Evolutionary conservation across 768 basidiomycete species (phyloP).

Genomic region (Pleurotus eryngii): DNA sequence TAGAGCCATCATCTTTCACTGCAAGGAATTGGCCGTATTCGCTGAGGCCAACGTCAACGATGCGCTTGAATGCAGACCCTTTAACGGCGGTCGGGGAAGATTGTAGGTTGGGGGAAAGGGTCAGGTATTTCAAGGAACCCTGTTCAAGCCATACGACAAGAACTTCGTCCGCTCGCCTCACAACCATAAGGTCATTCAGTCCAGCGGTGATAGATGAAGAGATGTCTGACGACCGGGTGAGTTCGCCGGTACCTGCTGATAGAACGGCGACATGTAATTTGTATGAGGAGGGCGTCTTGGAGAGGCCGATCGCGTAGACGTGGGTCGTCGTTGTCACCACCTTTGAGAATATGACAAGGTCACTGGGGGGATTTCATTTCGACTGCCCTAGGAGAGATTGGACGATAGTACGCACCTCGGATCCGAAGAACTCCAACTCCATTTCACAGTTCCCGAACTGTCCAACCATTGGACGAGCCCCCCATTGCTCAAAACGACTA

Average conservation of each 20-base stretch:
- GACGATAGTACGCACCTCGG: constrained; percentile 46
- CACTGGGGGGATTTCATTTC: constrained; percentile 34
- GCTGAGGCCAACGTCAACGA: constrained; percentile 63
- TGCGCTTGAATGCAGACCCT: constrained; percentile 40
- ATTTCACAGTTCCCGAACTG: constrained; percentile 50
- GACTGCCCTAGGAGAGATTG: too few species aligned
- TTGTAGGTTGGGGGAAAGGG: constrained; percentile 49
- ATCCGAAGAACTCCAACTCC: constrained; percentile 74
- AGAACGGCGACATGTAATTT: constrained; percentile 69
- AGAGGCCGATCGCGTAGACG: constrained; percentile 56
- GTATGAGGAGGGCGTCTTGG: constrained; percentile 49
- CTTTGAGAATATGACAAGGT: constrained; percentile 60
- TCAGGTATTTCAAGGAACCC: constrained; percentile 44
- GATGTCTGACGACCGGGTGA: constrained; percentile 47
- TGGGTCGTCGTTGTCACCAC: constrained; percentile 50
- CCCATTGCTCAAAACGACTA: constrained; percentile 61
- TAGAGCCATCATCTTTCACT: constrained; percentile 50
- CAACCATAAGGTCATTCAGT: constrained; percentile 25
- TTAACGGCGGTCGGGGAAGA: constrained; percentile 42
- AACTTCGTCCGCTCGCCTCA: constrained; percentile 15
- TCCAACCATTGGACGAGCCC: constrained; percentile 53
- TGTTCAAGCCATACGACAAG: constrained; percentile 52
- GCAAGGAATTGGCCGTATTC: constrained; percentile 59
- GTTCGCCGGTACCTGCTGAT: constrained; percentile 47
- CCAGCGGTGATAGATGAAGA: constrained; percentile 45